Conservation (phyloP, 2,329 filamentous ascomycete species). For the Monilinia laxa region DNA sequence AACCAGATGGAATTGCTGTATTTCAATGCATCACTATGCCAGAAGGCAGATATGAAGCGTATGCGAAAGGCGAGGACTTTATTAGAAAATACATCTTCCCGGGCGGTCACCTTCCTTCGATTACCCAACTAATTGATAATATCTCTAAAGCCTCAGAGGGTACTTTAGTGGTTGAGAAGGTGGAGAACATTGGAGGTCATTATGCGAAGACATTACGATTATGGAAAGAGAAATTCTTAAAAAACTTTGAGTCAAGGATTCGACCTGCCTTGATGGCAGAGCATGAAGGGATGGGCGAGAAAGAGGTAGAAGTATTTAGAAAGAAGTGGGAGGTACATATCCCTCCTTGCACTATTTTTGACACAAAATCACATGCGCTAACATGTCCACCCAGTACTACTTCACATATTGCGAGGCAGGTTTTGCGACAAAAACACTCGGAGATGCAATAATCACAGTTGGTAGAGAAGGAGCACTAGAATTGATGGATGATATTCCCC, state of each 20-base stretch:
- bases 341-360: not conserved
- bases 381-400: constrained; percentile 56
- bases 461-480: constrained; percentile 53
- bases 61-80: constrained; percentile 68
- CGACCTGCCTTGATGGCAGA: constrained; percentile 58
- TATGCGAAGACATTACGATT: constrained; percentile 67
- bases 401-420: constrained; percentile 75
- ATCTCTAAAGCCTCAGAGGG: constrained; percentile 61
- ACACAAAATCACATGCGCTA: constrained; percentile 23
- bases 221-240: constrained; percentile 66
- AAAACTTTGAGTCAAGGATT: constrained; percentile 61
- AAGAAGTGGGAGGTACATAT: constrained; percentile 66
- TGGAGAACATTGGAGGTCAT: constrained; percentile 73
- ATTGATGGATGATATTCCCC: constrained; percentile 68
- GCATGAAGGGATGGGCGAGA: constrained; percentile 58
- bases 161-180: constrained; percentile 62
- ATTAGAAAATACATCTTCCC: constrained; percentile 78
- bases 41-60: constrained; percentile 64
- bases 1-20: constrained; percentile 64
- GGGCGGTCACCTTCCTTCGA: constrained; percentile 66
- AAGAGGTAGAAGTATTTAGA: constrained; percentile 64
- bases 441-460: constrained; percentile 71
- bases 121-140: constrained; percentile 53
- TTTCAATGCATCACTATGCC: constrained; percentile 81
- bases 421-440: constrained; percentile 68